These are phyloP conservation scores for barrel medic (Medicago truncatula) DNA, from an alignment of 306 rosid species.

Conservation along the genomic window DNA sequence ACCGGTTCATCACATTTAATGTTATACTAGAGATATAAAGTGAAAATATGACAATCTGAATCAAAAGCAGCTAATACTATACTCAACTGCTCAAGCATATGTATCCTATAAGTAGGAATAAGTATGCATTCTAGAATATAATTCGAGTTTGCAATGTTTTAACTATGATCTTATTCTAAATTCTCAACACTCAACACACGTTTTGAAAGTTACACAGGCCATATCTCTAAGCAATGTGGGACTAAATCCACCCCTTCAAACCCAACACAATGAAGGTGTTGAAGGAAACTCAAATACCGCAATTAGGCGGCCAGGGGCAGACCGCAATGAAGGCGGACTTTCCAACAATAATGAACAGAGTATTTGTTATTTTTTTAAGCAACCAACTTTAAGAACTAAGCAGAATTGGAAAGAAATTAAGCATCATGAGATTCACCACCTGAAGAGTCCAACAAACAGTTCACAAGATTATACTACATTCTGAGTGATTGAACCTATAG, in stretches of 20 bases:
- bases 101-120: neutral
- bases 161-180: neutral
- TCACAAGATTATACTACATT: neutral
- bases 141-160: neutral
- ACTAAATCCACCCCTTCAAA: no score
- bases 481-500: no score
- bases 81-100: no score
- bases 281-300: no score
- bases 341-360: no score
- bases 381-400: neutral
- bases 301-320: no score
- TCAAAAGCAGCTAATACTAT: neutral
- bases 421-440: neutral
- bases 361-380: neutral
- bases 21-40: neutral
- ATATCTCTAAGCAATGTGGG: no score
- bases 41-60: slow-evolving; percentile 5
- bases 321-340: no score
- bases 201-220: neutral
- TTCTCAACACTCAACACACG: neutral
- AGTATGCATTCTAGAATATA: neutral
- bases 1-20: neutral
- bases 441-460: neutral
- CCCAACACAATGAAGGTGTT: no score
- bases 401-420: neutral